Evolutionary conservation across 495 filamentous ascomycete species (phyloP).

Genomic region (Cudoniella acicularis): DNA sequence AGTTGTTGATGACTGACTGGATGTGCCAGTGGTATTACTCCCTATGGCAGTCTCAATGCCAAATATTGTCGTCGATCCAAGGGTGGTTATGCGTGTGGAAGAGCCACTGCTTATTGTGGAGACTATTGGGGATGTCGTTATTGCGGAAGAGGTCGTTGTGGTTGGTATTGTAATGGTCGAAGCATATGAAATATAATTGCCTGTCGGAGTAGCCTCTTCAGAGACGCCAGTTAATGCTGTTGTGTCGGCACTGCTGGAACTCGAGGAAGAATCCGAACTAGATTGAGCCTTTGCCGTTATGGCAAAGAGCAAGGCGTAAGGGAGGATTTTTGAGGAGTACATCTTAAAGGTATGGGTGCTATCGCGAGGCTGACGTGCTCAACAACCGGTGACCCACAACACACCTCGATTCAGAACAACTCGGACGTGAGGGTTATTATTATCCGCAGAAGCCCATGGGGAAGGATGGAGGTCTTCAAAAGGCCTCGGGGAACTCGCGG

Average conservation of each 20-base stretch:
- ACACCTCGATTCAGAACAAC: background rate
- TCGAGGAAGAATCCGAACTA: background rate
- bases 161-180: slow-evolving; percentile 31
- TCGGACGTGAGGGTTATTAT: background rate
- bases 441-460: background rate
- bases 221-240: slow-evolving; percentile 21
- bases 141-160: slow-evolving; percentile 10
- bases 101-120: slow-evolving; percentile 22
- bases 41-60: slow-evolving; percentile 8
- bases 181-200: slow-evolving; percentile 37
- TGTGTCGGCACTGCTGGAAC: background rate
- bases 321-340: slow-evolving; percentile 16
- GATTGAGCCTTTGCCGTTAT: slow-evolving; percentile 18
- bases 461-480: background rate
- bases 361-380: background rate
- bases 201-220: slow-evolving; percentile 32
- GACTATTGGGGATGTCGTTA: slow-evolving; percentile 16
- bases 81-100: slow-evolving; percentile 16
- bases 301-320: slow-evolving; percentile 26
- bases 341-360: slow-evolving; percentile 9
- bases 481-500: background rate
- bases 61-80: slow-evolving; percentile 24
- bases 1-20: slow-evolving; percentile 7
- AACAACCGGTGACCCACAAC: background rate
- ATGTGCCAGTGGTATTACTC: slow-evolving; percentile 31